Evolutionary conservation across 257 asterid species (phyloP).

Genomic region (Datura wrightii): DNA sequence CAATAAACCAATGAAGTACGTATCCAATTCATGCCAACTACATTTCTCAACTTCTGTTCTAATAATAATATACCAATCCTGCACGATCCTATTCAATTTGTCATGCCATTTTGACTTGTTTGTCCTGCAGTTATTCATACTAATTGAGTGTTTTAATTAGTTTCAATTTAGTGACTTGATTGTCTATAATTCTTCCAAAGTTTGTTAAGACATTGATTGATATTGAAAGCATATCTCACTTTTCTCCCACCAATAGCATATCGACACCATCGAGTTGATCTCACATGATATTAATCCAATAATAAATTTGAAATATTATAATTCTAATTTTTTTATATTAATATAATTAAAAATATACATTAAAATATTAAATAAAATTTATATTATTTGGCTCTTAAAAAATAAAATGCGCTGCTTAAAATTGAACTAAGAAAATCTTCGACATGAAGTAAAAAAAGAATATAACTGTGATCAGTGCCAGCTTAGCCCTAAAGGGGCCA

Average conservation of each 20-base stretch:
- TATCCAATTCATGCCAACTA: neutral
- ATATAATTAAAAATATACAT: no score
- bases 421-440: no score
- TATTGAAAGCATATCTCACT: neutral
- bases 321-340: no score
- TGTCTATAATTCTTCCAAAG: neutral
- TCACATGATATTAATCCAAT: no score
- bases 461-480: no score
- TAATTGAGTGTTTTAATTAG: conserved; percentile 5
- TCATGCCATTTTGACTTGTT: conserved; percentile 12
- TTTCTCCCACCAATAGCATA: neutral
- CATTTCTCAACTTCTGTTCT: neutral
- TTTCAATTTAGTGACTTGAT: neutral
- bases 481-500: no score
- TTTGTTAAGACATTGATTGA: neutral
- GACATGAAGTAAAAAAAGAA: no score
- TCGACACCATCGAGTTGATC: neutral
- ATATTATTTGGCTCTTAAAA: no score
- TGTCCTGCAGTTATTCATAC: neutral
- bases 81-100: neutral
- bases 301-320: no score
- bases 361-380: no score
- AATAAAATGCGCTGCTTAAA: no score
- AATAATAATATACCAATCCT: neutral
- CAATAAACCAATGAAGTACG: neutral